These are phyloP conservation scores for Ensete glaucum DNA, from an alignment of 176 grass and related monocot species.

Conservation along the genomic window DNA sequence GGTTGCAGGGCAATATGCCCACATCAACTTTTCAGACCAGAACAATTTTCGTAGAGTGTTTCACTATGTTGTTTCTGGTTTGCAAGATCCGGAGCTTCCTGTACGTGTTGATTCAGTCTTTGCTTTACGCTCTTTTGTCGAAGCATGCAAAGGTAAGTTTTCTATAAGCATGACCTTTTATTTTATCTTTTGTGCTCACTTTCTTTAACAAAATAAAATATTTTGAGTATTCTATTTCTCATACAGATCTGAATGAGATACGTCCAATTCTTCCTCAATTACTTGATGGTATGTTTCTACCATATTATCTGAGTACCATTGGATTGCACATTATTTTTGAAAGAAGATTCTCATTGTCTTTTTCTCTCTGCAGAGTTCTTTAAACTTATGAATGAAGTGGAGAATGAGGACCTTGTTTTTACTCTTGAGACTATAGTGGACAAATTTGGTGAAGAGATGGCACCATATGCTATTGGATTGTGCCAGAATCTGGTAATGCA, in stretches of 20 bases:
- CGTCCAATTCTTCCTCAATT: slow-evolving; percentile 75
- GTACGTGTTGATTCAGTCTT: slow-evolving; percentile 25
- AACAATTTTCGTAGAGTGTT: slow-evolving; percentile 17
- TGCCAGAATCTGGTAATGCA: slow-evolving; percentile 72
- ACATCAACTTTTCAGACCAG: slow-evolving; percentile 20
- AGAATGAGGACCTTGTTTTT: slow-evolving; percentile 94
- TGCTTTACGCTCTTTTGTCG: slow-evolving; percentile 16
- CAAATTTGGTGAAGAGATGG: slow-evolving; percentile 99
- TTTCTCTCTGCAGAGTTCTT: slow-evolving; percentile 56
- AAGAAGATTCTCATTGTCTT: not conserved
- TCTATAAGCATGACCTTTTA: not conserved
- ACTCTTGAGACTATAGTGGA: slow-evolving; percentile 90
- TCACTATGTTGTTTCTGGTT: slow-evolving; percentile 11
- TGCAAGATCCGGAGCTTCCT: slow-evolving; percentile 13
- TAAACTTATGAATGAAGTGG: slow-evolving; percentile 88
- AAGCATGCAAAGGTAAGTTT: slow-evolving; percentile 15
- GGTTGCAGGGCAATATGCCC: slow-evolving; percentile 25
- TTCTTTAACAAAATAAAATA: not conserved
- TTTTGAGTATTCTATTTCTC: not conserved
- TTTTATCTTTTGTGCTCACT: not conserved
- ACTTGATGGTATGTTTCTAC: slow-evolving; percentile 60
- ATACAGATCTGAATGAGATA: slow-evolving; percentile 79
- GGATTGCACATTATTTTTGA: not conserved
- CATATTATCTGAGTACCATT: slow-evolving; percentile 6
- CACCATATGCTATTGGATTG: slow-evolving; percentile 75